Evolutionary conservation across 2,329 filamentous ascomycete species (phyloP).

Genomic region (Periconia sp.): DNA sequence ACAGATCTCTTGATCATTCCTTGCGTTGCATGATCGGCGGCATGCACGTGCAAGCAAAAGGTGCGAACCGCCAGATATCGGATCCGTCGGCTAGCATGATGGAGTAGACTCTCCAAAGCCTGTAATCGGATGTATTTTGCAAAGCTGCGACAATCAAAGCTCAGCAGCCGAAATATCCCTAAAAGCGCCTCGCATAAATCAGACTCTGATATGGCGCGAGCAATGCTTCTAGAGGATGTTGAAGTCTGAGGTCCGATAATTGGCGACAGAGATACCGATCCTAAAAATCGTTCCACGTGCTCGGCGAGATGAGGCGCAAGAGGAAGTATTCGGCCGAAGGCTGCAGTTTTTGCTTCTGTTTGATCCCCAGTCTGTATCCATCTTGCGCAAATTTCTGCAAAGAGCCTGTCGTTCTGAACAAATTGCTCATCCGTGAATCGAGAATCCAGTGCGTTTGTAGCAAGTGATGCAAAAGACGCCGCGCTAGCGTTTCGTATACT

Average conservation of each 20-base stretch:
- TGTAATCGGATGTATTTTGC: conserved; percentile 68
- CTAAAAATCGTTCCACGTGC: conserved; percentile 65
- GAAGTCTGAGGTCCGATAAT: conserved; percentile 23
- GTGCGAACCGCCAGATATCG: conserved; percentile 83
- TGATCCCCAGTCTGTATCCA: conserved; percentile 65
- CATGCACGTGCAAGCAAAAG: conserved; percentile 78
- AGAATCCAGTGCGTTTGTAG: conserved; percentile 61
- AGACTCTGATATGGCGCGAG: conserved; percentile 4
- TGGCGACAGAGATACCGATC: conserved; percentile 34
- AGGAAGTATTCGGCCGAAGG: conserved; percentile 80
- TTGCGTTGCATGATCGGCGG: conserved; percentile 80
- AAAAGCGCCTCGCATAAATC: conserved; percentile 61
- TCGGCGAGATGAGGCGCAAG: conserved; percentile 80
- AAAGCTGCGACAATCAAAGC: conserved; percentile 74
- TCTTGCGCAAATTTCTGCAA: conserved; percentile 82
- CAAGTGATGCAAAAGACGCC: conserved; percentile 34
- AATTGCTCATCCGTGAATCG: conserved; percentile 76
- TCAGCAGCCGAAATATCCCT: conserved; percentile 78
- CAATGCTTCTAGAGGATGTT: background rate
- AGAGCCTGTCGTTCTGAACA: conserved; percentile 73
- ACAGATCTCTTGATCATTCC: conserved; percentile 72
- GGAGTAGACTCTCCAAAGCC: conserved; percentile 72
- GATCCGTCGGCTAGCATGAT: conserved; percentile 63
- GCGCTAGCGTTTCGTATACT: conserved; percentile 26
- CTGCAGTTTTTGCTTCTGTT: conserved; percentile 60